Conservation (phyloP, 108 stramenopile species). For the Cylindrotheca fusiformis region DNA sequence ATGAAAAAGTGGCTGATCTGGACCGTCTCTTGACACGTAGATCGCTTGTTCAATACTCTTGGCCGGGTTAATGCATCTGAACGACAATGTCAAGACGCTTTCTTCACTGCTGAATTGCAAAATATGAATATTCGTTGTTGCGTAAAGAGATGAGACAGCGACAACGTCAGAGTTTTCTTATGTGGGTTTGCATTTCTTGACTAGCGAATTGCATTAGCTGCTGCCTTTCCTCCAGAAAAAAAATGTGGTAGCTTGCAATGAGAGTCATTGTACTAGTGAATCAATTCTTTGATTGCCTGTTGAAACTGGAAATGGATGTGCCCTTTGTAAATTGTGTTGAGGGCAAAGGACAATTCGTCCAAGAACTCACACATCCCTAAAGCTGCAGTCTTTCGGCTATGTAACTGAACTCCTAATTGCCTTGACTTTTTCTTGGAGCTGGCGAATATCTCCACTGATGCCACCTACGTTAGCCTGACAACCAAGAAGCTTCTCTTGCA, state of each 20-base stretch:
- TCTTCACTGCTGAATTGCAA: too few relatives aligned
- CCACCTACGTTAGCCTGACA: slow-evolving; percentile 98
- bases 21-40: too few relatives aligned
- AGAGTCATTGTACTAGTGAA: slow-evolving; percentile 80
- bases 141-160: too few relatives aligned
- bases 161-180: too few relatives aligned
- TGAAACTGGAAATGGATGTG: slow-evolving; percentile 84
- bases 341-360: slow-evolving; percentile 90
- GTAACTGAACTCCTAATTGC: slow-evolving; percentile 81
- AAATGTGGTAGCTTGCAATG: slow-evolving; percentile 47
- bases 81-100: too few relatives aligned
- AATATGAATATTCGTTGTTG: too few relatives aligned
- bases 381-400: slow-evolving; percentile 92
- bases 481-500: slow-evolving; percentile 97
- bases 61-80: too few relatives aligned
- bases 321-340: slow-evolving; percentile 79
- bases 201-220: slow-evolving; percentile 84
- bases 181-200: slow-evolving; percentile 86
- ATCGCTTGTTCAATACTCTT: too few relatives aligned
- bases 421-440: slow-evolving; percentile 92
- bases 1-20: too few relatives aligned
- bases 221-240: slow-evolving; percentile 51
- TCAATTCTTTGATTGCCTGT: slow-evolving; percentile 87
- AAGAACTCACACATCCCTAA: slow-evolving; percentile 87
- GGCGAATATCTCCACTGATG: slow-evolving; percentile 92